phyloP scores from a whole-genome alignment of 345 rosid genomes.

The Gossypium ekmanianum region DNA sequence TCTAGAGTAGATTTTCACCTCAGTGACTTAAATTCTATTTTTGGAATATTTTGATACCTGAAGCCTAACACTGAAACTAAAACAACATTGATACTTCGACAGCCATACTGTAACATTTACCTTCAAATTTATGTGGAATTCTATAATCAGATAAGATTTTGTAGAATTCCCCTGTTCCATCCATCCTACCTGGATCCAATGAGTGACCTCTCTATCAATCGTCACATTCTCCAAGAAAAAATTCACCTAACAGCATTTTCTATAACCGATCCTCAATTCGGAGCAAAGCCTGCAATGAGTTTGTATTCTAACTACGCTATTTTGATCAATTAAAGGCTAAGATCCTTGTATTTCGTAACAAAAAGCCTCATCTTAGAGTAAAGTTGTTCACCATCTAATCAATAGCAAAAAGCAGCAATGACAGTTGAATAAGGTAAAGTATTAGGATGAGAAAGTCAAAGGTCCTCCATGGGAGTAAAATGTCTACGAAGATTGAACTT shows the following conservation, averaged over 20 bases:
- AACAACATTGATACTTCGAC: background rate
- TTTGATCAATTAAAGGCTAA: background rate
- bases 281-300: background rate
- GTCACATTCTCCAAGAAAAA: background rate
- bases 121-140: background rate
- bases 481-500: background rate
- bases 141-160: background rate
- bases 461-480: background rate
- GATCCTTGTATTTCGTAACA: background rate
- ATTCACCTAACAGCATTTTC: background rate
- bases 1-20: background rate
- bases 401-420: background rate
- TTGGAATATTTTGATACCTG: background rate
- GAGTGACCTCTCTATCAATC: conserved; percentile 3
- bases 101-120: background rate
- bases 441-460: background rate
- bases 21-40: background rate
- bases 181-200: background rate
- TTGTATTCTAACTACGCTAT: background rate
- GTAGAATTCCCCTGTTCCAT: background rate
- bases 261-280: background rate
- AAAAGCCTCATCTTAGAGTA: background rate
- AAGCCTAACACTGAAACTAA: background rate
- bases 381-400: background rate
- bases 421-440: background rate